A percentile compares a stretch with the other conserved stretches of the same genome.
Conservation (phyloP, 2,329 filamentous ascomycete species). For the Cadophora sp. region DNA sequence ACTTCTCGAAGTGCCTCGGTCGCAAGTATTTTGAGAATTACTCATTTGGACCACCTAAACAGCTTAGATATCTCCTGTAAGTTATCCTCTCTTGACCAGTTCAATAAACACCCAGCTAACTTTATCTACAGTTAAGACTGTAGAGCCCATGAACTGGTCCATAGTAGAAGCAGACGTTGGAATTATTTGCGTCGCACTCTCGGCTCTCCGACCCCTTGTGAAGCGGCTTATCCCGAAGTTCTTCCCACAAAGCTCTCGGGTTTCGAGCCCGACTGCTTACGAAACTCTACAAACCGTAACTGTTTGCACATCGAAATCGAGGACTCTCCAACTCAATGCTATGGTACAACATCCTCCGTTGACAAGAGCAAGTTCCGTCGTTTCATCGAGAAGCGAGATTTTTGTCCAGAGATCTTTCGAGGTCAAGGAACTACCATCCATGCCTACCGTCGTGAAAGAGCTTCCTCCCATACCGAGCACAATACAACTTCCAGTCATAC, state of each 20-base stretch:
- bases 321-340: not conserved
- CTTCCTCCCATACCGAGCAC: not conserved
- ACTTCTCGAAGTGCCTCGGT: not conserved
- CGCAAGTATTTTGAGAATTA: not conserved
- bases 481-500: not conserved
- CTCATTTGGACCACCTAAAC: not conserved
- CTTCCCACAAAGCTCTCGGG: not conserved
- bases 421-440: not conserved
- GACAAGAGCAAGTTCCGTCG: not conserved
- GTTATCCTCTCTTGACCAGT: not conserved
- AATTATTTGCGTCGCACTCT: not conserved
- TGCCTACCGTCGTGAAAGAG: not conserved
- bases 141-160: conserved; percentile 1
- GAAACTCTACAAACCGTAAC: not conserved
- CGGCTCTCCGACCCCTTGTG: not conserved
- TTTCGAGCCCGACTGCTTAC: not conserved
- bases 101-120: not conserved
- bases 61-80: conserved; percentile 2
- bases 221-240: not conserved
- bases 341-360: not conserved
- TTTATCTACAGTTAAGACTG: not conserved
- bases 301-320: not conserved
- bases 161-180: not conserved
- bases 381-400: not conserved
- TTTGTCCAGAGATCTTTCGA: not conserved